Conservation (phyloP, 2,329 filamentous ascomycete species). For the Cephalotrichum gorgonifer region DNA sequence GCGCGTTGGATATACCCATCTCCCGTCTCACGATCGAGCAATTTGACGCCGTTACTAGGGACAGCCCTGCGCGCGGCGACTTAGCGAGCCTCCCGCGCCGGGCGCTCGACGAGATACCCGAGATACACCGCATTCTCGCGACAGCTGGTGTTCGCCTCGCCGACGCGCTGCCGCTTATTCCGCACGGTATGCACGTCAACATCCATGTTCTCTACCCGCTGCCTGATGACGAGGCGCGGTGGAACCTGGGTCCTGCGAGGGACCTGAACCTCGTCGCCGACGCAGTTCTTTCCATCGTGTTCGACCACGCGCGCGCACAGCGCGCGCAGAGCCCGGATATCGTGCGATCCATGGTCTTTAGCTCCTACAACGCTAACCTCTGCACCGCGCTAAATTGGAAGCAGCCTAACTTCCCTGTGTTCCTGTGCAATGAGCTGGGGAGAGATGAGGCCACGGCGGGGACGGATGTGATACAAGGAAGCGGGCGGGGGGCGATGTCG, state of each 20-base stretch:
- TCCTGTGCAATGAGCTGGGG: slow-evolving; percentile 88
- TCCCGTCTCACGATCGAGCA: slow-evolving; percentile 67
- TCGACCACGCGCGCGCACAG: slow-evolving; percentile 73
- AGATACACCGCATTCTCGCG: slow-evolving; percentile 62
- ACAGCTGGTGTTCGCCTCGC: slow-evolving; percentile 69
- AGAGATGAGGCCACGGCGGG: slow-evolving; percentile 37
- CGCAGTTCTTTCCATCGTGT: slow-evolving; percentile 72
- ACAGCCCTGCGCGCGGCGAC: slow-evolving; percentile 29
- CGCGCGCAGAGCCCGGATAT: slow-evolving; percentile 57
- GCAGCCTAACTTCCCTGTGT: slow-evolving; percentile 94
- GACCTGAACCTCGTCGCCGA: slow-evolving; percentile 87
- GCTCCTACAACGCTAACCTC: slow-evolving; percentile 79
- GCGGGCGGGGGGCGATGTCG: slow-evolving; percentile 65
- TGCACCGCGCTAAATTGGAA: slow-evolving; percentile 98
- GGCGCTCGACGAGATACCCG: slow-evolving; percentile 44
- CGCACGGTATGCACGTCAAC: slow-evolving; percentile 75
- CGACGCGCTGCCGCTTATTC: slow-evolving; percentile 66
- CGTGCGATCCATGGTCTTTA: slow-evolving; percentile 84
- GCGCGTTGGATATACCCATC: slow-evolving; percentile 71
- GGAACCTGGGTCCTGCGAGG: slow-evolving; percentile 62
- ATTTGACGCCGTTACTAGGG: slow-evolving; percentile 46
- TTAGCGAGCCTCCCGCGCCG: slow-evolving; percentile 32
- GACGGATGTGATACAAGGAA: slow-evolving; percentile 32
- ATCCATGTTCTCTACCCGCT: slow-evolving; percentile 87
- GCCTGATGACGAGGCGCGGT: slow-evolving; percentile 55